Percentiles rank a stretch among this genome's conserved stretches.
Conservation (phyloP, 108 stramenopile genomes). For the Skeletonema menzelii region DNA sequence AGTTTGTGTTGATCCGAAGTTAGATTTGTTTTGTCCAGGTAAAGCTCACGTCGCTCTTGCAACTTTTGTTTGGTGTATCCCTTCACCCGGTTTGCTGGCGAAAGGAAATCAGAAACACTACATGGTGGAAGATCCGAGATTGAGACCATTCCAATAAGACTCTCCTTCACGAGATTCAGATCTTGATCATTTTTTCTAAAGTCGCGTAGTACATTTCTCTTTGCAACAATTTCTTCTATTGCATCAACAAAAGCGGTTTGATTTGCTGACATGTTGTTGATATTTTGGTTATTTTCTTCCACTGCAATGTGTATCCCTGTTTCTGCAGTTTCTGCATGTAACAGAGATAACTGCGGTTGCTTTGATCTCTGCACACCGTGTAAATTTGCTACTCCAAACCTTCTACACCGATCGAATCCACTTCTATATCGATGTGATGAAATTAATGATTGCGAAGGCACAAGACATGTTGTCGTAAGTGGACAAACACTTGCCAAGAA, state of each 20-base stretch:
- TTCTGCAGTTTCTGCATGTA: not conserved
- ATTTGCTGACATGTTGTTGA: not conserved
- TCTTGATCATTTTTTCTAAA: conserved; percentile 29
- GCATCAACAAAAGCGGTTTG: conserved; percentile 17
- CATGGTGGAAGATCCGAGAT: conserved; percentile 1
- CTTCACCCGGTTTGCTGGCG: not conserved
- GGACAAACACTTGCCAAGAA: not conserved
- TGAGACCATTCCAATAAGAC: conserved; percentile 10
- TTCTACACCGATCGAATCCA: not conserved
- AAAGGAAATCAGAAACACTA: not conserved
- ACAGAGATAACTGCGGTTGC: not conserved
- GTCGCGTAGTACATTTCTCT: conserved; percentile 42
- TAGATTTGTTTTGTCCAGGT: conserved; percentile 31
- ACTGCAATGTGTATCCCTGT: not conserved
- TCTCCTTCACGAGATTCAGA: conserved; percentile 16
- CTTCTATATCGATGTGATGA: not conserved
- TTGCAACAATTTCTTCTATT: conserved; percentile 29
- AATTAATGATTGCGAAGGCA: not conserved
- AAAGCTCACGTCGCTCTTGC: conserved; percentile 24
- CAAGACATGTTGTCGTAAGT: not conserved
- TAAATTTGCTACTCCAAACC: not conserved
- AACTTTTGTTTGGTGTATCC: conserved; percentile 29
- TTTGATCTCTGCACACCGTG: not conserved
- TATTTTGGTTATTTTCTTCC: not conserved
- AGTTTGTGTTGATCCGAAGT: conserved; percentile 35